Evolutionary conservation across 169 alveolate genomes (phyloP).

Genomic region (Cryptosporidium tyzzeri): DNA sequence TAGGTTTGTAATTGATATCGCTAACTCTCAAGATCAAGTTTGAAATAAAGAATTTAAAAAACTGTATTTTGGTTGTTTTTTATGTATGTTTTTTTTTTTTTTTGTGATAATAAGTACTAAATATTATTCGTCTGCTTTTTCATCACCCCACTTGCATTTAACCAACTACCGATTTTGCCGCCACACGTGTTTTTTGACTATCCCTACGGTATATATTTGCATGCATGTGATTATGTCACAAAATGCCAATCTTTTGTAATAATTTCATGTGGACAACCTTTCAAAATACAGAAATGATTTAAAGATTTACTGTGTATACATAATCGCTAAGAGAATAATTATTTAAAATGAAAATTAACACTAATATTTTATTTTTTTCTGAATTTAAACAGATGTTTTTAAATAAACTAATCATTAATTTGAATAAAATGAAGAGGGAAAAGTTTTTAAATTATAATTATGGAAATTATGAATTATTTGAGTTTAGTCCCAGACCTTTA

Average conservation of each 20-base stretch:
- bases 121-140: neutral
- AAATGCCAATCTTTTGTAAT: neutral
- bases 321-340: too few relatives aligned
- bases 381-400: too few relatives aligned
- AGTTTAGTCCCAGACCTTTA: slow-evolving; percentile 33
- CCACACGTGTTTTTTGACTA: neutral
- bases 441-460: neutral
- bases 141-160: neutral
- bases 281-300: neutral
- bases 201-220: neutral
- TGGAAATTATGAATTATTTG: neutral
- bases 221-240: neutral
- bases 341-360: too few relatives aligned
- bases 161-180: neutral
- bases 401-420: neutral
- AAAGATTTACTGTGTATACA: neutral
- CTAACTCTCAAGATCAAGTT: slow-evolving; percentile 29
- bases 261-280: neutral
- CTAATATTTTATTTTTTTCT: too few relatives aligned
- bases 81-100: neutral
- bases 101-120: too few relatives aligned
- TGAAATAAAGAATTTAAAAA: neutral
- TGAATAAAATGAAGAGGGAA: neutral
- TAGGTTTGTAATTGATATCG: slow-evolving; percentile 65
- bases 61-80: too few relatives aligned